Conservation (phyloP, 2,329 filamentous ascomycete genomes). For the Colletotrichum camelliae region DNA sequence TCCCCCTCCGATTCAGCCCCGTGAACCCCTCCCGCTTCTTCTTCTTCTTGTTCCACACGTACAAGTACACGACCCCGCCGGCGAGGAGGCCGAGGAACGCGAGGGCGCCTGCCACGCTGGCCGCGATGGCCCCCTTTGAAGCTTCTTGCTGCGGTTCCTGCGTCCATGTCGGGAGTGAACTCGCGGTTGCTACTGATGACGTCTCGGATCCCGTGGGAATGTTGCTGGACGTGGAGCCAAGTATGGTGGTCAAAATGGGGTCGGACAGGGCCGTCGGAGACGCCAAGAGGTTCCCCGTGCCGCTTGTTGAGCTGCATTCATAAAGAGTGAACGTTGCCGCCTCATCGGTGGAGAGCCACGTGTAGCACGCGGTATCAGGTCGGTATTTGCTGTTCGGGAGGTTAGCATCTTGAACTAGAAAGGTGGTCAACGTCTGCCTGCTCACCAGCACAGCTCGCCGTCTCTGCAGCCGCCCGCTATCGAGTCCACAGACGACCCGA, state of each 20-base stretch:
- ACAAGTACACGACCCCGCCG: background rate
- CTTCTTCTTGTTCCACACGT: background rate
- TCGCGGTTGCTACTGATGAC: background rate
- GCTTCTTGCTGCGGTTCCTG: background rate
- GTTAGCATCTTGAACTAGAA: background rate
- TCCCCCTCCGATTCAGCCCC: background rate
- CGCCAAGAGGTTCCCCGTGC: background rate
- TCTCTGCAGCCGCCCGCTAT: background rate
- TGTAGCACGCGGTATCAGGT: background rate
- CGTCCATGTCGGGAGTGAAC: background rate
- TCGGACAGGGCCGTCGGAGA: background rate
- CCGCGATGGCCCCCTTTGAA: background rate
- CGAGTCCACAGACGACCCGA: background rate
- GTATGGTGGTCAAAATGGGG: background rate
- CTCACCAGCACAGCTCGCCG: constrained; percentile 4
- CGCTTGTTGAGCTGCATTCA: background rate
- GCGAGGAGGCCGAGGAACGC: background rate
- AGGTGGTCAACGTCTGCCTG: background rate
- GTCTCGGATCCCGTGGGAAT: no score
- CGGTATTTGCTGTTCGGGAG: background rate
- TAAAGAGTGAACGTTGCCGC: background rate
- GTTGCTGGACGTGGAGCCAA: background rate
- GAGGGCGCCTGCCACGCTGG: background rate
- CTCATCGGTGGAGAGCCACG: background rate
- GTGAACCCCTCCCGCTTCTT: background rate